These are phyloP conservation scores for Tubosaeta brunneosetosa DNA, from an alignment of 768 basidiomycete genomes.

Conservation along the genomic window DNA sequence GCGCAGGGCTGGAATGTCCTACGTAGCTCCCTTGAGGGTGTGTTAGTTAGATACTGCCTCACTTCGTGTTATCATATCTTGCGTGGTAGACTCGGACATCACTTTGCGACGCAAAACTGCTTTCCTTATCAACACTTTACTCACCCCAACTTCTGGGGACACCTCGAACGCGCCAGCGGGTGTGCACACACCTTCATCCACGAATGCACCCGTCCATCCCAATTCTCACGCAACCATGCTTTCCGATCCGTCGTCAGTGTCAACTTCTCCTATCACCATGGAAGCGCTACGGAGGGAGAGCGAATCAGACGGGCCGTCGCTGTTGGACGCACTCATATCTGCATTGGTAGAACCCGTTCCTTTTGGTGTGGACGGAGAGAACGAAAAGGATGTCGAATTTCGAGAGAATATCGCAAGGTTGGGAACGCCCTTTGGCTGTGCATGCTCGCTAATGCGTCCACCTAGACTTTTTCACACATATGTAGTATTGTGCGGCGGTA, in stretches of 20 bases:
- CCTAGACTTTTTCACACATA: constrained; percentile 52
- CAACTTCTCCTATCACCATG: constrained; percentile 47
- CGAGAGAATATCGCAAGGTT: constrained; percentile 62
- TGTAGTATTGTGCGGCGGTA: constrained; percentile 36
- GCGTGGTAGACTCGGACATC: constrained; percentile 64
- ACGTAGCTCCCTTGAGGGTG: constrained; percentile 57
- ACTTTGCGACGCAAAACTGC: constrained; percentile 70
- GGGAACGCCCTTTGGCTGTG: not conserved
- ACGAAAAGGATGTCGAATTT: constrained; percentile 55
- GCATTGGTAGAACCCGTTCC: constrained; percentile 55
- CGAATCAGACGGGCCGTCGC: constrained; percentile 28
- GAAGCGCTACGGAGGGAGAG: constrained; percentile 39
- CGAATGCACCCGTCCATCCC: constrained; percentile 46
- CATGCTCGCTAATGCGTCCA: constrained; percentile 1
- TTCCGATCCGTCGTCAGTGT: constrained; percentile 45
- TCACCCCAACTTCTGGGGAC: constrained; percentile 43
- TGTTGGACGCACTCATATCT: constrained; percentile 49
- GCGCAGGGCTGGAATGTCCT: constrained; percentile 62
- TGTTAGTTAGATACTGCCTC: constrained; percentile 3
- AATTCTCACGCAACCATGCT: constrained; percentile 71
- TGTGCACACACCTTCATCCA: constrained; percentile 21
- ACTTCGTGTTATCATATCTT: constrained; percentile 4
- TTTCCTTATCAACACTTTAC: constrained; percentile 71
- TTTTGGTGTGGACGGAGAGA: constrained; percentile 64
- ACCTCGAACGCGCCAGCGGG: constrained; percentile 1